phyloP scores from a whole-genome alignment of 2,329 filamentous ascomycete species.

The Scolecobasidium constrictum region DNA sequence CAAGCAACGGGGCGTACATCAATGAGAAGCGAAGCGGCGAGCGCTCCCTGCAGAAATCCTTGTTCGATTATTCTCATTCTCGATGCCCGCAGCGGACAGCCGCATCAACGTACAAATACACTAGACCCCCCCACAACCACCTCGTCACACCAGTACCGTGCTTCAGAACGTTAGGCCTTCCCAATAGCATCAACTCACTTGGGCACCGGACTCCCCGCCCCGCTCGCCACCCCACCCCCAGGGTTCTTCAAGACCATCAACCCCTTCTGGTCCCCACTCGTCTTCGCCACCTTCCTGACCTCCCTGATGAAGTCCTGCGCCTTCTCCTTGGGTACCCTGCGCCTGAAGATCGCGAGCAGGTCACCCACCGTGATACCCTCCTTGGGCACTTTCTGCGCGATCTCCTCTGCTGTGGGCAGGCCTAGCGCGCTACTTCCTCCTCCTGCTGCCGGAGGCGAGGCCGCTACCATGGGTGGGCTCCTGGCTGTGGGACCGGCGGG shows the following conservation, averaged over 20 bases:
- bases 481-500: conserved; percentile 7
- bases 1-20: too few relatives aligned
- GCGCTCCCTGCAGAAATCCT: too few relatives aligned
- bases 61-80: too few relatives aligned
- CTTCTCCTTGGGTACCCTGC: conserved; percentile 24
- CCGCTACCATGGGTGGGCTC: conserved; percentile 1
- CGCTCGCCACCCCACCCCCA: too few relatives aligned
- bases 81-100: too few relatives aligned
- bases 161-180: too few relatives aligned
- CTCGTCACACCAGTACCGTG: too few relatives aligned
- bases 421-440: conserved; percentile 11
- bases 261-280: neutral
- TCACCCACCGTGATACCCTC: conserved; percentile 32
- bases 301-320: conserved; percentile 29
- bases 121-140: too few relatives aligned
- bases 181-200: too few relatives aligned
- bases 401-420: conserved; percentile 33
- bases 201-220: too few relatives aligned
- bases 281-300: conserved; percentile 25
- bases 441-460: neutral
- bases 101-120: too few relatives aligned
- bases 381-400: conserved; percentile 31
- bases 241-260: conserved; percentile 3
- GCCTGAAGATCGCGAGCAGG: conserved; percentile 31
- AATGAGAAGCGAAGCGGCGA: too few relatives aligned